Evolutionary conservation across 228 moss, liverwort and hornwort species (phyloP), one percentile per base, ranked within the genome.

Genomic region (Sphagnum magellanicum): DNA sequence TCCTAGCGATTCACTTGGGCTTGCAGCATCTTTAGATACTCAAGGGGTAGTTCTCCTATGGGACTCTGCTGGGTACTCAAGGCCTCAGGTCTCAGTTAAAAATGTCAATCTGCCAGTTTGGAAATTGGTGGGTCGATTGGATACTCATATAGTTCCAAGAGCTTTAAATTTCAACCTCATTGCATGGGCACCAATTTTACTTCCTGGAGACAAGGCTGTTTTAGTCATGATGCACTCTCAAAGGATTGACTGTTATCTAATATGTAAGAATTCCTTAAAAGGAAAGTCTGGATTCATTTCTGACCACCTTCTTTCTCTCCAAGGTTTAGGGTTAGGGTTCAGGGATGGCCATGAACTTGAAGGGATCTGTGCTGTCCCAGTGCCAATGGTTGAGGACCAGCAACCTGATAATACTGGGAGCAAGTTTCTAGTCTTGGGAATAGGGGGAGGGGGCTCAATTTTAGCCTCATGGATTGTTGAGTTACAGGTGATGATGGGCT

Each of bases 21-120:
- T 98, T 77, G 93, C 88, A 72, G 93, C 97, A 74, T 91, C 97
- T 76, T 72, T 98, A 72, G 97, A 98, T 79, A 72, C 77, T 48
- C 70, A 78, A 71, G 97, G 97, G 55, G 79, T 76, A 48, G 74
- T 93, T 67, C 71, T 98, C 10, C 67, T 98, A 66, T 98, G 97
- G 97, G 83, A 90, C 71, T 71, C 91, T 68, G 80, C 76, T 73
- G 85, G 86, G 60, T 85, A 84, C 77, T 83, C 80, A 66, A 87
- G 82, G 60, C 93, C 87, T 60, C 90, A 87, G 85, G 84, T 92
- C 78, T 85, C 90, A 71, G 80, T 86, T 51, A 81, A 75, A 76
- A 88, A 87, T 61, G 87, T 80, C 79, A 79, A 85, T 69, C 88
- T 85, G 63, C 82, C 88, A 58, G 80, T 90, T 71, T 93, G 91